phyloP scores from a whole-genome alignment of 2,329 filamentous ascomycete genomes.

The Leptographium wingfieldii region DNA sequence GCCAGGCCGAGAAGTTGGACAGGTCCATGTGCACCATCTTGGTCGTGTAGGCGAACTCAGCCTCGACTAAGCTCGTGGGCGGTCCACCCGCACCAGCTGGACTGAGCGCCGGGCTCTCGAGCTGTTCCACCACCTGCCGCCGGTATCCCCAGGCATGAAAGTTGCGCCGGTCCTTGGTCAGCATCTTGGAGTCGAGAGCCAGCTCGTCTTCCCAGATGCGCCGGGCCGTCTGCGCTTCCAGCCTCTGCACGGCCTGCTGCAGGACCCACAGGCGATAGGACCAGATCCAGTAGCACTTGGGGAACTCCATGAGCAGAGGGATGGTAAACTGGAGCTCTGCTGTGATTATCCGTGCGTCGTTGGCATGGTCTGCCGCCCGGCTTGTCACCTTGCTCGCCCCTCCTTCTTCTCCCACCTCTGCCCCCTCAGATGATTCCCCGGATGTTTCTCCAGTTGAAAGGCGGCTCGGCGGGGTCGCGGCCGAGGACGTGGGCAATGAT shows the following conservation, averaged over 20 bases:
- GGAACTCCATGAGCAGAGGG: slow-evolving; percentile 69
- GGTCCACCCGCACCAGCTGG: slow-evolving; percentile 20
- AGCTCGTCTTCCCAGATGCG: slow-evolving; percentile 77
- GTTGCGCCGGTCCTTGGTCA: slow-evolving; percentile 73
- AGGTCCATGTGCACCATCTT: slow-evolving; percentile 76
- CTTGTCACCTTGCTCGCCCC: background rate
- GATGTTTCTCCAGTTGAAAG: slow-evolving; percentile 26
- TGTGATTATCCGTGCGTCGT: slow-evolving; percentile 43
- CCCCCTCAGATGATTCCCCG: slow-evolving; percentile 30
- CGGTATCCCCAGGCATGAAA: slow-evolving; percentile 97
- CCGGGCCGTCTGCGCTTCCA: slow-evolving; percentile 43
- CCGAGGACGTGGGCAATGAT: slow-evolving; percentile 33
- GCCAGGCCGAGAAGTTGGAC: slow-evolving; percentile 97
- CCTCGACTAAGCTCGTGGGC: slow-evolving; percentile 52
- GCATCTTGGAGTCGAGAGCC: slow-evolving; percentile 73
- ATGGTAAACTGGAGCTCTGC: slow-evolving; percentile 73
- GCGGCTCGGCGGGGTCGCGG: slow-evolving; percentile 34
- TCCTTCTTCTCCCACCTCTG: slow-evolving; percentile 18
- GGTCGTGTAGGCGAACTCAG: slow-evolving; percentile 81
- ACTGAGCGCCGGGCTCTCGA: slow-evolving; percentile 46
- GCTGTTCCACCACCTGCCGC: slow-evolving; percentile 59
- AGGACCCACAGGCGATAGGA: slow-evolving; percentile 86
- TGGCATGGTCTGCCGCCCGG: background rate
- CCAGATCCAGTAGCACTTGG: slow-evolving; percentile 99
- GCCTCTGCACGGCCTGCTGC: slow-evolving; percentile 51